Conservation (phyloP, 768 basidiomycete species). For the Pleurotus ostreatus region DNA sequence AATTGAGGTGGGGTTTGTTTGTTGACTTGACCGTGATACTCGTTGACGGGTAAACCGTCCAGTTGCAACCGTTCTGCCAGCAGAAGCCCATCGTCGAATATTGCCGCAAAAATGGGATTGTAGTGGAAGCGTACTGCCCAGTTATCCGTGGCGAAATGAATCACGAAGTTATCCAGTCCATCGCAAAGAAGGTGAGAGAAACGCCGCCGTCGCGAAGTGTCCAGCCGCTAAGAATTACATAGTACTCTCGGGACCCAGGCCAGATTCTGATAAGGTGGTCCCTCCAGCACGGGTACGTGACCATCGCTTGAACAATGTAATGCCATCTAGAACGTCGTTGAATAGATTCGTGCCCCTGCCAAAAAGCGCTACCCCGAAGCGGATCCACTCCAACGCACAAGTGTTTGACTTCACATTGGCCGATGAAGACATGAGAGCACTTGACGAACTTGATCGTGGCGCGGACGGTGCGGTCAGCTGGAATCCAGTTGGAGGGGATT, state of each 20-base stretch:
- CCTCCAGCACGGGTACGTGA: slow-evolving; percentile 70
- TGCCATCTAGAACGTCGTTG: background rate
- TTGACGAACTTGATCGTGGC: slow-evolving; percentile 73
- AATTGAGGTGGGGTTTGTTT: slow-evolving; percentile 56
- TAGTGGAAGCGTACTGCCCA: slow-evolving; percentile 75
- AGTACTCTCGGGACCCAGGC: slow-evolving; percentile 62
- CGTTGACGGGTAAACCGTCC: background rate
- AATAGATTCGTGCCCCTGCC: slow-evolving; percentile 76
- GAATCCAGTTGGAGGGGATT: slow-evolving; percentile 69
- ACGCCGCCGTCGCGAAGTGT: background rate
- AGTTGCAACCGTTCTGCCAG: slow-evolving; percentile 84
- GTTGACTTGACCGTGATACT: background rate
- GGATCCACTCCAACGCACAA: slow-evolving; percentile 71
- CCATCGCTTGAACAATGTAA: background rate
- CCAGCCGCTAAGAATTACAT: background rate
- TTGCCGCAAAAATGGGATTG: slow-evolving; percentile 56
- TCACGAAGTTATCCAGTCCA: slow-evolving; percentile 44
- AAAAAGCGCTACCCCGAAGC: slow-evolving; percentile 66
- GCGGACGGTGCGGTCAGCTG: slow-evolving; percentile 72
- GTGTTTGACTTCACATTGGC: slow-evolving; percentile 74
- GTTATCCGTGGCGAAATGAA: slow-evolving; percentile 60
- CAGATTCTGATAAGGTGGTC: slow-evolving; percentile 91
- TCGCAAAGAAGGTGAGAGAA: slow-evolving; percentile 56
- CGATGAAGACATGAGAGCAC: slow-evolving; percentile 55
- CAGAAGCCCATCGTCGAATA: slow-evolving; percentile 79